These are phyloP conservation scores for Vicia sativa DNA, from an alignment of 306 rosid genomes.

Conservation along the genomic window DNA sequence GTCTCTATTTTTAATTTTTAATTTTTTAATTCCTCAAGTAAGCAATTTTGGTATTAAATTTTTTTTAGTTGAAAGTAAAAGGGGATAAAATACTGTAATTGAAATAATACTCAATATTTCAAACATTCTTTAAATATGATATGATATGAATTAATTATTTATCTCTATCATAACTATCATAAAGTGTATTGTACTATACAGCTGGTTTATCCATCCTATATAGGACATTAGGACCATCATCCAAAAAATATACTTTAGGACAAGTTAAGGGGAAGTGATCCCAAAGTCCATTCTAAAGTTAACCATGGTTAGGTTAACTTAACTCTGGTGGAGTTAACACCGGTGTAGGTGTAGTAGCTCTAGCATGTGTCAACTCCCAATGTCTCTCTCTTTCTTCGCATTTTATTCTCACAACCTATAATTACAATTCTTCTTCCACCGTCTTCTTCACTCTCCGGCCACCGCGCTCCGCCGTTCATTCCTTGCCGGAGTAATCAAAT, in stretches of 20 bases:
- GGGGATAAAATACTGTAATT: too few relatives aligned
- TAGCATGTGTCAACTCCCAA: constrained; percentile 38
- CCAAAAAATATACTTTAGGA: not conserved
- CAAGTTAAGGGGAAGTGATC: not conserved
- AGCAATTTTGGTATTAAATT: too few relatives aligned
- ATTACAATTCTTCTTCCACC: constrained; percentile 10
- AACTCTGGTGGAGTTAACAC: constrained; percentile 30
- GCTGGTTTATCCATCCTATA: too few relatives aligned
- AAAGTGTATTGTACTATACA: too few relatives aligned
- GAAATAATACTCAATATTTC: too few relatives aligned
- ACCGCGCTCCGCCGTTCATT: constrained; percentile 27
- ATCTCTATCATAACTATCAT: too few relatives aligned
- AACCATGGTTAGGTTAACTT: constrained; percentile 46
- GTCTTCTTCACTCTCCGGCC: constrained; percentile 34
- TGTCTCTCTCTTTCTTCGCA: constrained; percentile 30
- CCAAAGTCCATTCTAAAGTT: not conserved
- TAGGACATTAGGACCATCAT: too few relatives aligned
- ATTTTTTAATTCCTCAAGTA: too few relatives aligned
- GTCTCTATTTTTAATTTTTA: too few relatives aligned
- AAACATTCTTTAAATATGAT: too few relatives aligned
- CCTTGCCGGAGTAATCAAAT: not conserved
- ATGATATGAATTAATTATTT: too few relatives aligned
- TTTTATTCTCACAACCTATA: constrained; percentile 33
- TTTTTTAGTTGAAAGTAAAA: too few relatives aligned
- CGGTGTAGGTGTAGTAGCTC: not conserved